A percentile compares a stretch with the other conserved stretches of the same genome.
Evolutionary conservation across 306 rosid genomes (phyloP).

Genomic region (Dryas alaskensis): DNA sequence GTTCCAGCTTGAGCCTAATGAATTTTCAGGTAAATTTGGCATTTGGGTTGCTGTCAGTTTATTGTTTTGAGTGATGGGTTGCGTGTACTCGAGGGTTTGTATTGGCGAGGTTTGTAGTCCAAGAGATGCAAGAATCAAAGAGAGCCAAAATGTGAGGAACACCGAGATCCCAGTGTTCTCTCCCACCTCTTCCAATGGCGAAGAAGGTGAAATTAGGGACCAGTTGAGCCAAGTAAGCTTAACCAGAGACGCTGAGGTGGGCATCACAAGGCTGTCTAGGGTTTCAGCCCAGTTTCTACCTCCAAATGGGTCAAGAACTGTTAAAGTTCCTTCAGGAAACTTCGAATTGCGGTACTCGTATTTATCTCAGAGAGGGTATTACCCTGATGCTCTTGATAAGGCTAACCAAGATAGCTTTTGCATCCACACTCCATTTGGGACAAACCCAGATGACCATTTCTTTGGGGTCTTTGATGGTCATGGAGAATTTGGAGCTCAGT

Average conservation of each 20-base stretch:
- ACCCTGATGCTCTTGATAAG: slow-evolving; percentile 96
- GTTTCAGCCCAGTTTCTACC: slow-evolving; percentile 93
- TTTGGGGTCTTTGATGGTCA: slow-evolving; percentile 98
- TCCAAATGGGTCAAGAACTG: slow-evolving; percentile 74
- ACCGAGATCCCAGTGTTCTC: slow-evolving; percentile 40
- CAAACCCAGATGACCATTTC: slow-evolving; percentile 68
- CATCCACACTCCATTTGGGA: slow-evolving; percentile 87
- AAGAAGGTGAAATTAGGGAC: slow-evolving; percentile 49
- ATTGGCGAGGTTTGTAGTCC: slow-evolving; percentile 60
- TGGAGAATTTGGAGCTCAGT: slow-evolving; percentile 85
- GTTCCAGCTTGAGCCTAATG: slow-evolving; percentile 37
- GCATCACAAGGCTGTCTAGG: slow-evolving; percentile 80
- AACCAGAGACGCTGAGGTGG: slow-evolving; percentile 65
- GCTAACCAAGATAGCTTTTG: slow-evolving; percentile 96
- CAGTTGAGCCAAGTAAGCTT: slow-evolving; percentile 43
- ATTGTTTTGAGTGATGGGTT: slow-evolving; percentile 58
- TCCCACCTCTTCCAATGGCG: slow-evolving; percentile 39
- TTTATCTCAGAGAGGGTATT: slow-evolving; percentile 86
- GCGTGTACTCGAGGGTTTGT: slow-evolving; percentile 84
- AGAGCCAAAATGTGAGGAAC: slow-evolving; percentile 34
- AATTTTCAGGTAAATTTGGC: slow-evolving; percentile 32
- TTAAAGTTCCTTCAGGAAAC: slow-evolving; percentile 52
- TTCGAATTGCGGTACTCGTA: slow-evolving; percentile 71
- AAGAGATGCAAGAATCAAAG: slow-evolving; percentile 43
- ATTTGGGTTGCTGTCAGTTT: slow-evolving; percentile 30